Conservation (phyloP, 352 stramenopile species). For the Globisporangium canariense region DNA sequence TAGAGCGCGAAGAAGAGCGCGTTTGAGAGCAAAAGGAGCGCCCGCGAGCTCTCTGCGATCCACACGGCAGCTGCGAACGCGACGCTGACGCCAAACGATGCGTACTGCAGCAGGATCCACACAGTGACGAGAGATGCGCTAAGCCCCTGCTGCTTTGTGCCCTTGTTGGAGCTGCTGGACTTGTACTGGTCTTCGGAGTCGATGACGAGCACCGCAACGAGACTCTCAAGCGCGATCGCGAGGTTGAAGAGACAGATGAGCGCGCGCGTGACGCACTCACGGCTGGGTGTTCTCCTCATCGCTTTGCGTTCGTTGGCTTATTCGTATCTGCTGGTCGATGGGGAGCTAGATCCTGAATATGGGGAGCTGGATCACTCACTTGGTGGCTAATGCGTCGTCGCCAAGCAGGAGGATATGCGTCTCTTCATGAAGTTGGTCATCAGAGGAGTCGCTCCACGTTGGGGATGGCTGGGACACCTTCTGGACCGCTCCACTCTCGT, state of each 20-base stretch:
- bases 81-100: slow-evolving; percentile 13
- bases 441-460: background rate
- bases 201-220: slow-evolving; percentile 1
- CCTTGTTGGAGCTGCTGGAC: background rate
- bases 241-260: slow-evolving; percentile 15
- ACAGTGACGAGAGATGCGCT: background rate
- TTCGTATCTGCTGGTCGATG: background rate
- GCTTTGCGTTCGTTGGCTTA: no score
- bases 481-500: slow-evolving; percentile 1
- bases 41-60: background rate
- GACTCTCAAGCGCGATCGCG: slow-evolving; percentile 12
- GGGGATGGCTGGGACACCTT: background rate
- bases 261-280: background rate
- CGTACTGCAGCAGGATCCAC: slow-evolving; percentile 14
- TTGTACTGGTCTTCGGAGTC: background rate
- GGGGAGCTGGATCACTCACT: background rate
- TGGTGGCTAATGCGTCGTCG: background rate
- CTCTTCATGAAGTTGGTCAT: background rate
- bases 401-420: background rate
- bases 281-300: background rate
- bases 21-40: slow-evolving; percentile 11
- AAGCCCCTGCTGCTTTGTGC: background rate
- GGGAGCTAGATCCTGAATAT: background rate
- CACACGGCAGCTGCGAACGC: slow-evolving; percentile 12
- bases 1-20: slow-evolving; percentile 16